These are phyloP conservation scores for Colletotrichum agaves DNA, from an alignment of 2,329 filamentous ascomycete genomes.

Conservation along the genomic window DNA sequence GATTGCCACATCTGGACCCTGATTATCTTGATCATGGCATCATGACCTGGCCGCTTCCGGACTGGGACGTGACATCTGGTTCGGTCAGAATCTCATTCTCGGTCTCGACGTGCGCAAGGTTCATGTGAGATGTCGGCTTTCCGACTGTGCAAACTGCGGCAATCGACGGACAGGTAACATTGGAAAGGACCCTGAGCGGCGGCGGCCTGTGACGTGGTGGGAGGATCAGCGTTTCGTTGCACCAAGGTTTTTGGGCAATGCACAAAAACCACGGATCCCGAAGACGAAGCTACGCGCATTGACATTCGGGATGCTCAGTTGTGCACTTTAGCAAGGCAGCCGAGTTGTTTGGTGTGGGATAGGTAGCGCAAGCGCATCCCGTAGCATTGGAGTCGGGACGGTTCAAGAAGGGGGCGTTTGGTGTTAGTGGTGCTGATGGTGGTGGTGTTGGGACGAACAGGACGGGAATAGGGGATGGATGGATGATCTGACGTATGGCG, in stretches of 20 bases:
- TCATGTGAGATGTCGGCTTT: conserved; percentile 4
- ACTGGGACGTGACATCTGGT: background rate
- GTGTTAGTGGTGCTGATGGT: too few species aligned
- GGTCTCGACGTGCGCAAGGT: background rate
- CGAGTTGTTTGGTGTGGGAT: conserved; percentile 12
- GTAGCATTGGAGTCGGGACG: background rate
- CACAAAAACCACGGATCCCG: conserved; percentile 33
- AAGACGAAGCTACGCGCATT: conserved; percentile 24
- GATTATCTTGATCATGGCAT: conserved; percentile 4
- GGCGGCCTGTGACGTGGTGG: conserved; percentile 21
- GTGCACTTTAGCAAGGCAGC: conserved; percentile 20
- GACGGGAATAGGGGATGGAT: background rate
- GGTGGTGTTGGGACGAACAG: background rate
- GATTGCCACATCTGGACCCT: conserved; percentile 8
- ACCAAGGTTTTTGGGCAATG: background rate
- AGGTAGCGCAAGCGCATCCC: conserved; percentile 10
- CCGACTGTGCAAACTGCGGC: background rate
- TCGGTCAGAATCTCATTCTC: background rate
- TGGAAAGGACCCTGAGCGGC: conserved; percentile 9
- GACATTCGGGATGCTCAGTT: background rate
- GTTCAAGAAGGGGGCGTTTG: too few species aligned
- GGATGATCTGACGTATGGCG: conserved; percentile 35
- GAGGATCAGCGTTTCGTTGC: conserved; percentile 1
- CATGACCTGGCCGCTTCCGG: conserved; percentile 5
- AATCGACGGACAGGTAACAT: background rate